Conservation (phyloP, 1,284 basidiomycete species). For the Boletellus sp. region DNA sequence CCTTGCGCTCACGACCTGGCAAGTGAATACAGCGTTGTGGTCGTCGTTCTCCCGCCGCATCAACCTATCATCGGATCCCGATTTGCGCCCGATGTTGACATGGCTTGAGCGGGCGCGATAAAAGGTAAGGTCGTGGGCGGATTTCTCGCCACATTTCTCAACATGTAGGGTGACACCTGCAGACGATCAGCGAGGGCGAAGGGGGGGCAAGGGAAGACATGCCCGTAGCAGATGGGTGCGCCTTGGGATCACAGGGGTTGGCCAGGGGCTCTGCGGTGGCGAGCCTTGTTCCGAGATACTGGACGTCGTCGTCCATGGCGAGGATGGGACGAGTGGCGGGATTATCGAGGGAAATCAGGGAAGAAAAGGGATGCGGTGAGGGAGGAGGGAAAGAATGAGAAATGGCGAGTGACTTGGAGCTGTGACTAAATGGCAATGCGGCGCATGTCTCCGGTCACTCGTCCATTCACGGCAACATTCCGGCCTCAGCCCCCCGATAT, state of each 20-base stretch:
- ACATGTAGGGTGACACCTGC: slow-evolving; percentile 29
- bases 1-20: slow-evolving; percentile 33
- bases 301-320: slow-evolving; percentile 35
- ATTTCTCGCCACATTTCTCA: slow-evolving; percentile 30
- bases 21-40: slow-evolving; percentile 32
- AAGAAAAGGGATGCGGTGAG: background rate
- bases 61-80: slow-evolving; percentile 32
- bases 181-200: slow-evolving; percentile 4
- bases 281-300: slow-evolving; percentile 31
- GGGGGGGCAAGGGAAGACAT: slow-evolving; percentile 16
- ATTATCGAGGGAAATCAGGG: slow-evolving; percentile 6
- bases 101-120: slow-evolving; percentile 22
- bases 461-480: slow-evolving; percentile 25
- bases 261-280: slow-evolving; percentile 12
- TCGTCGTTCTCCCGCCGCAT: slow-evolving; percentile 36
- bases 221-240: slow-evolving; percentile 14
- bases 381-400: slow-evolving; percentile 11
- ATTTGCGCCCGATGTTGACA: slow-evolving; percentile 35
- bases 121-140: slow-evolving; percentile 28
- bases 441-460: slow-evolving; percentile 16
- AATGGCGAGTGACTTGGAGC: slow-evolving; percentile 16
- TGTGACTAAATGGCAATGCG: slow-evolving; percentile 34
- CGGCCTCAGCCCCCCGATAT: slow-evolving; percentile 12
- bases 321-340: background rate
- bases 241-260: slow-evolving; percentile 17